phyloP scores from a whole-genome alignment of 441 rosid genomes.

The Populus trichocarpa region DNA sequence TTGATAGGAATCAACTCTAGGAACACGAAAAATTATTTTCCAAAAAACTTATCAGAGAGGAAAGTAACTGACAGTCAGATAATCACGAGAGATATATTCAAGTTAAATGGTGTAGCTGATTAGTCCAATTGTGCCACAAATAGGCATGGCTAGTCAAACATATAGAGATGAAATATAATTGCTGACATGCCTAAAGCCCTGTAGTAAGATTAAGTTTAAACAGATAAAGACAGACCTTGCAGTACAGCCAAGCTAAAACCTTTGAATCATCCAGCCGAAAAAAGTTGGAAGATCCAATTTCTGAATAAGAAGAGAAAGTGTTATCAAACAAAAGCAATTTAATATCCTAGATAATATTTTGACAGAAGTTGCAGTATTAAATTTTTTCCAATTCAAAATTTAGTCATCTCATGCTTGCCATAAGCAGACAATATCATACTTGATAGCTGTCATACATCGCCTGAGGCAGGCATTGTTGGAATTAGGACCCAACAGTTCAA shows the following conservation, averaged over 20 bases:
- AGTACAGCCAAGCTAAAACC: constrained; percentile 72
- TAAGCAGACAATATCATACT: background rate
- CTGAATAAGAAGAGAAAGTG: constrained; percentile 31
- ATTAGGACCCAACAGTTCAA: background rate
- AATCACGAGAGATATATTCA: background rate
- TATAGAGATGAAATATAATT: background rate
- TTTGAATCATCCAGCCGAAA: constrained; percentile 82
- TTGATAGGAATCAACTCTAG: background rate
- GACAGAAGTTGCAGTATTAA: background rate
- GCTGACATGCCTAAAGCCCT: background rate
- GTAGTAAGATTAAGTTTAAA: constrained; percentile 1
- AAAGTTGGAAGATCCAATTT: constrained; percentile 68
- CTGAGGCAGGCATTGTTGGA: background rate
- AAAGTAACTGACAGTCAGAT: background rate
- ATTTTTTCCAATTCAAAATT: background rate
- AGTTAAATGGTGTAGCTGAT: background rate
- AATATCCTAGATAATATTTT: background rate
- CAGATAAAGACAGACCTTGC: constrained; percentile 53
- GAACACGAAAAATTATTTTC: background rate
- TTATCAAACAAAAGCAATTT: background rate
- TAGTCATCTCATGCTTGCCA: background rate
- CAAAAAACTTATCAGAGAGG: background rate
- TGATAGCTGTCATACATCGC: background rate
- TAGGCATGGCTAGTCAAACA: constrained; percentile 7
- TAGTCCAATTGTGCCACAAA: background rate